Conservation (phyloP, 345 rosid genomes). For the Euclidium syriacum region DNA sequence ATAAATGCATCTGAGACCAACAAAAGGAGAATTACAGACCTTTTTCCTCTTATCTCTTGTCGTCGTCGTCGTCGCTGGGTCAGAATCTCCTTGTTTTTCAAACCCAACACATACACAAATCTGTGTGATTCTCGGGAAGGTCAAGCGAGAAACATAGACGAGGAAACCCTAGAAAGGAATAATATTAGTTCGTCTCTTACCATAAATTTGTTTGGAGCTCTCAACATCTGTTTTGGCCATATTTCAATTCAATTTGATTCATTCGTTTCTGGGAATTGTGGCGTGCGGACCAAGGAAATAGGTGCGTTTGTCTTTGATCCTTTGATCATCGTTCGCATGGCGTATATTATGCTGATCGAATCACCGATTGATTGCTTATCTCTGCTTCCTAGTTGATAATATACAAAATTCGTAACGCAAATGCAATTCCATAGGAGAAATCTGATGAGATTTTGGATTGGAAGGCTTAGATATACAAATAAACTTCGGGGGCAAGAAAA, state of each 20-base stretch:
- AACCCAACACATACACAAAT: slow-evolving; percentile 7
- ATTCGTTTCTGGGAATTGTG: neutral
- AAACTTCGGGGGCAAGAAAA: neutral
- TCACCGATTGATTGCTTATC: neutral
- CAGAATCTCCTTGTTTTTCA: neutral
- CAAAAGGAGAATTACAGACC: neutral
- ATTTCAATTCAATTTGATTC: neutral
- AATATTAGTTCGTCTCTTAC: neutral
- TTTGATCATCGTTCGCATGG: neutral
- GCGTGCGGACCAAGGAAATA: slow-evolving; percentile 24
- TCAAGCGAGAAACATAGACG: slow-evolving; percentile 8
- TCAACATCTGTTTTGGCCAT: neutral
- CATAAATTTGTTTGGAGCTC: neutral
- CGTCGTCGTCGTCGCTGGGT: slow-evolving; percentile 13
- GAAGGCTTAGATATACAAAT: neutral
- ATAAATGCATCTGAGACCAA: slow-evolving; percentile 31
- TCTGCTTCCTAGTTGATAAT: neutral
- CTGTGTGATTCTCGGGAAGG: neutral
- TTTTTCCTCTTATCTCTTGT: neutral
- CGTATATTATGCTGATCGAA: no score
- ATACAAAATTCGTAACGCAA: neutral
- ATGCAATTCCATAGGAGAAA: neutral
- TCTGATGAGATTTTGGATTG: neutral
- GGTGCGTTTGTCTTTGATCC: slow-evolving; percentile 5
- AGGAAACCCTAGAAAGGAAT: neutral